Conservation (phyloP, 2,329 filamentous ascomycete species). For the Colletotrichum nymphaeae region DNA sequence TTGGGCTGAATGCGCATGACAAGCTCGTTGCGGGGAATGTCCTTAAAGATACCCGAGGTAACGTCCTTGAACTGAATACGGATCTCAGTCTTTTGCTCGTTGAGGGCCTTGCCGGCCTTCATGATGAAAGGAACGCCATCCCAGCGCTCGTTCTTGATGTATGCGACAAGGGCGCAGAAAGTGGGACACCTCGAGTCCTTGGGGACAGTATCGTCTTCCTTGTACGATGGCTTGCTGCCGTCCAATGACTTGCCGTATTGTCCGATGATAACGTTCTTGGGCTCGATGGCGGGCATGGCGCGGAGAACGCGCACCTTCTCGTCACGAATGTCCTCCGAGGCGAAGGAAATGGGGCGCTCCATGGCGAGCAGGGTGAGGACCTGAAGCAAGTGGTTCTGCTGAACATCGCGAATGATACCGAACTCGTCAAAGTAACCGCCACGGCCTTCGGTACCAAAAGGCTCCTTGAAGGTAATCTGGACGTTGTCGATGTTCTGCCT, state of each 20-base stretch:
- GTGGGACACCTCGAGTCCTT: constrained; percentile 98
- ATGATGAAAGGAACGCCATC: constrained; percentile 99
- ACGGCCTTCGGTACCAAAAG: constrained; percentile 96
- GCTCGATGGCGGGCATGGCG: constrained; percentile 93
- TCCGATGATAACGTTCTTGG: constrained; percentile 99
- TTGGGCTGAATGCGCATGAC: constrained; percentile 99
- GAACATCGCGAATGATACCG: constrained; percentile 98
- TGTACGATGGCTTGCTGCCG: constrained; percentile 96
- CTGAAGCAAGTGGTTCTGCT: constrained; percentile 99
- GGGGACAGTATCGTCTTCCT: constrained; percentile 98
- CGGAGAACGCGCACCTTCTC: constrained; percentile 98
- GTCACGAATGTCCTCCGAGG: constrained; percentile 96
- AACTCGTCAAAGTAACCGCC: constrained; percentile 99
- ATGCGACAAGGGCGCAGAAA: constrained; percentile 96
- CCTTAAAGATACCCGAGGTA: constrained; percentile 99
- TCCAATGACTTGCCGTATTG: constrained; percentile 98
- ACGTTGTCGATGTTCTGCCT: constrained; percentile 99
- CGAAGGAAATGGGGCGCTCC: constrained; percentile 98
- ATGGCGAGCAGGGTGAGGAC: constrained; percentile 96
- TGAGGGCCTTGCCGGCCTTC: constrained; percentile 98
- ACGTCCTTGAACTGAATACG: constrained; percentile 99
- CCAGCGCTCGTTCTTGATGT: constrained; percentile 99
- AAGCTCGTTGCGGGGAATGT: constrained; percentile 98
- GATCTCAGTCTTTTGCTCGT: constrained; percentile 99
- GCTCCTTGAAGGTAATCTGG: constrained; percentile 99